A percentile compares a stretch with the other conserved stretches of the same genome.
phyloP scores from a whole-genome alignment of 2,329 filamentous ascomycete species.

The Bipolaris bicolor region DNA sequence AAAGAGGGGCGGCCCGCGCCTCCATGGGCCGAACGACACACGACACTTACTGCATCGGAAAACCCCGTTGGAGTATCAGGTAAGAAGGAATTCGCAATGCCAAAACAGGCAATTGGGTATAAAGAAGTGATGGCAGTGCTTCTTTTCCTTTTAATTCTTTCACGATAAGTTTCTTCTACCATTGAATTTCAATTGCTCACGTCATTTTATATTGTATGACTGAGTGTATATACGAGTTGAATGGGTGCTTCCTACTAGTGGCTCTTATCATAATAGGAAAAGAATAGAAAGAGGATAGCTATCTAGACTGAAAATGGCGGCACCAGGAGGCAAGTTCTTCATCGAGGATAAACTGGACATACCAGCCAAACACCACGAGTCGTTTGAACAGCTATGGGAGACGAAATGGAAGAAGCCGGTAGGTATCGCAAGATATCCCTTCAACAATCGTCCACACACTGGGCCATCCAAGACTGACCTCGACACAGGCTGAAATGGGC shows the following conservation, averaged over 20 bases:
- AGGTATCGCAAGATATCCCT: conserved; percentile 28
- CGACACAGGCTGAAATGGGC: conserved; percentile 55
- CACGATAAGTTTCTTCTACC: background rate
- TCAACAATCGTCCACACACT: too few relatives aligned
- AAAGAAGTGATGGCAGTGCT: background rate
- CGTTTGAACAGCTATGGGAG: conserved; percentile 65
- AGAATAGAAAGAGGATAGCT: background rate
- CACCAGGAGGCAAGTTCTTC: conserved; percentile 52
- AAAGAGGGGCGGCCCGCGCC: background rate
- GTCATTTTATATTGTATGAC: background rate
- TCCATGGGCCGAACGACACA: background rate
- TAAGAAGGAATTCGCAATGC: background rate
- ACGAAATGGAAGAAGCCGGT: conserved; percentile 76
- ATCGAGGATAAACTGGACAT: conserved; percentile 55
- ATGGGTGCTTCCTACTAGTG: background rate
- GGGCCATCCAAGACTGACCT: too few relatives aligned
- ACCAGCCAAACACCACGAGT: conserved; percentile 55
- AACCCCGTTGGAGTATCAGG: background rate
- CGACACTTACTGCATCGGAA: background rate
- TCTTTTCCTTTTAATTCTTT: background rate
- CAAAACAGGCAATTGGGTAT: background rate
- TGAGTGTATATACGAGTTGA: background rate
- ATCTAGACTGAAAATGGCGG: conserved; percentile 44
- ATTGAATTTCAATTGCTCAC: background rate
- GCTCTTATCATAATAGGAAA: background rate